These are phyloP conservation scores for Citrus hindsii DNA, from an alignment of 345 rosid genomes.

Conservation along the genomic window DNA sequence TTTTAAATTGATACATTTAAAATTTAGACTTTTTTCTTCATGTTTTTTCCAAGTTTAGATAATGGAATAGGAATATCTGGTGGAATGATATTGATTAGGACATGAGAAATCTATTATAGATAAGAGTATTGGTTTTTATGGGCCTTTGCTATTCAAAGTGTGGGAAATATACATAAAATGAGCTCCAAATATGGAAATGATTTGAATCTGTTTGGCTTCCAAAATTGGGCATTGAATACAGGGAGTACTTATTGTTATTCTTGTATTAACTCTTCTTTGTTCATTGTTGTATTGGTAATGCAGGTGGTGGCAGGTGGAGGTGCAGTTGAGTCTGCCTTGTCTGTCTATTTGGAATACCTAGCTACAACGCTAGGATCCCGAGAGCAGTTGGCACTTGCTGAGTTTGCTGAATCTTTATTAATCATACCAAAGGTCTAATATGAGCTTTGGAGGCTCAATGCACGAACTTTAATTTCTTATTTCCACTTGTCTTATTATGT, in stretches of 20 bases:
- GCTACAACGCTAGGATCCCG: conserved; percentile 93
- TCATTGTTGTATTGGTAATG: conserved; percentile 10
- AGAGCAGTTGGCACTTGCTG: conserved; percentile 93
- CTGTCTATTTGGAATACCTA: conserved; percentile 88
- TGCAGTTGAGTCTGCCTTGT: conserved; percentile 89
- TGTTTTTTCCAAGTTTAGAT: not conserved
- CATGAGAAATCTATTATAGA: not conserved
- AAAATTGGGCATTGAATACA: not conserved
- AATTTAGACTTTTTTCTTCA: not conserved
- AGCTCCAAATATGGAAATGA: not conserved
- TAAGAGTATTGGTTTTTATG: not conserved
- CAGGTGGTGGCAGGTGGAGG: conserved; percentile 99
- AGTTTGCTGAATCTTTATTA: conserved; percentile 86
- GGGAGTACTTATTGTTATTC: not conserved
- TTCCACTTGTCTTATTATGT: not conserved
- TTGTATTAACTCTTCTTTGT: not conserved
- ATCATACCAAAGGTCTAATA: conserved; percentile 78
- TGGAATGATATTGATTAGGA: not conserved
- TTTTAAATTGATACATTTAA: not conserved
- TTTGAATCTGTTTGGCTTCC: not conserved
- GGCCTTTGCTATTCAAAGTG: not conserved
- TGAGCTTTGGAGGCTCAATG: not conserved
- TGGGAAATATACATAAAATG: not conserved
- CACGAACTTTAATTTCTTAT: not conserved
- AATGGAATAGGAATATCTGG: not conserved